Evolutionary conservation across 768 basidiomycete genomes (phyloP).

Genomic region (Crepidotus variabilis): DNA sequence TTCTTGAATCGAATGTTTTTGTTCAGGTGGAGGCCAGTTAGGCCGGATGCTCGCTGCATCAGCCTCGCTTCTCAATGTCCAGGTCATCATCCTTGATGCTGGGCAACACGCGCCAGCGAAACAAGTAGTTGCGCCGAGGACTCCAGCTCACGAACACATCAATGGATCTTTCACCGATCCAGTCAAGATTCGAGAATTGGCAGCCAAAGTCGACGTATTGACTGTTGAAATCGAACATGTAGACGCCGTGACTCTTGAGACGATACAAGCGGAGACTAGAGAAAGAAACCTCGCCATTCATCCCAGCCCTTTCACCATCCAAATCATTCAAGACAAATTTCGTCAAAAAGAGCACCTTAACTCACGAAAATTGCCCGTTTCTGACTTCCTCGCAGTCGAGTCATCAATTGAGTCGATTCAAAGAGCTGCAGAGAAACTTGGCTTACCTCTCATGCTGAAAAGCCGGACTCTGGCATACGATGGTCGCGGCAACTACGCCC

Average conservation of each 20-base stretch:
- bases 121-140: slow-evolving; percentile 64
- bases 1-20: slow-evolving; percentile 14
- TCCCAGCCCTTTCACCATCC: slow-evolving; percentile 79
- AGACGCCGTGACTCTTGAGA: slow-evolving; percentile 68
- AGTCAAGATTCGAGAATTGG: slow-evolving; percentile 74
- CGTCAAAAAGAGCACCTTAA: slow-evolving; percentile 73
- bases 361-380: slow-evolving; percentile 56
- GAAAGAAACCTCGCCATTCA: slow-evolving; percentile 46
- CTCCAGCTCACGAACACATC: slow-evolving; percentile 55
- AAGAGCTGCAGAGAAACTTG: slow-evolving; percentile 53
- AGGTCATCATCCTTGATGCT: slow-evolving; percentile 80
- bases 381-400: slow-evolving; percentile 56
- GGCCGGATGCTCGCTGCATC: slow-evolving; percentile 95
- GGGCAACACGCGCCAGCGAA: slow-evolving; percentile 85
- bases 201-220: slow-evolving; percentile 75
- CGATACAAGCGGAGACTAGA: slow-evolving; percentile 38
- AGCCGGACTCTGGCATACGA: slow-evolving; percentile 95
- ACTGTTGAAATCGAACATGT: slow-evolving; percentile 99
- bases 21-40: slow-evolving; percentile 89
- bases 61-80: slow-evolving; percentile 82
- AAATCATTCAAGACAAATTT: slow-evolving; percentile 86
- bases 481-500: slow-evolving; percentile 86
- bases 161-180: slow-evolving; percentile 89
- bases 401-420: slow-evolving; percentile 46
- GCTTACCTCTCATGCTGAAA: slow-evolving; percentile 94